Base-by-base conservation (phyloP, 2,329 filamentous ascomycete species). In the Trichoderma aggressivum region DNA sequence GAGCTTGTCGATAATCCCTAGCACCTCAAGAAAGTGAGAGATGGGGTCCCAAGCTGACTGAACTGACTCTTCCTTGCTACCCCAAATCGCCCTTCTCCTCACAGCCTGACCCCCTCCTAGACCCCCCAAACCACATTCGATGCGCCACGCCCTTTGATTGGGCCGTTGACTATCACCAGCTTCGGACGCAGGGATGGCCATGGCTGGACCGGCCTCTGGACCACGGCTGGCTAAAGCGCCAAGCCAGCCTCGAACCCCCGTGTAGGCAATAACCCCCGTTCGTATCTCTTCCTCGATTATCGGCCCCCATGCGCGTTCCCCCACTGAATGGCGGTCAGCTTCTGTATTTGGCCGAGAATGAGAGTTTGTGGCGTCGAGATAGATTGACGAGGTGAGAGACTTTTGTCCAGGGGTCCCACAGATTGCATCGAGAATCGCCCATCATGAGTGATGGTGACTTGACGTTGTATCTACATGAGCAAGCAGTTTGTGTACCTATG, bases 271-370 rank as follows among this genome's bases (percentile, higher is more conserved):
- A 65, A 34, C 32, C 18, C n/a, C 21, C 21, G 50, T n/a, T 28
- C 47, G 14, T 67, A 43, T 43, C 64, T 58, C 24, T 14, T 43
- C n/a, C n/a, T 60, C 26, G 53, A 58, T 47, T 47, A 58, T 59
- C 26, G 58, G 58, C n/a, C 55, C 36, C 55, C 26, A 36, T 26
- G 50, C 5, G 30, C 24, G 18, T 36, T 68, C 65, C 65, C 65
- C 65, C 65, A 69, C 65, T 32, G 28, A 69, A 69, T 36, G 65
- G 65, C 50, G 63, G 50, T 58, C 32, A 66, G 63, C 28, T 58
- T 34, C 34, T 66, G 65, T 69, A 69, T 69, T 69, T 61, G 65
- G 65, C 65, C 65, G 65, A 69, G 56, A 61, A 61, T 32, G 56
- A 16, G 34, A 34, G 18, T 60, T 60, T 59, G 64, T 67, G 64